Evolutionary conservation across 139 green algal genomes (phyloP), one percentile per base, ranked within the genome.

Genomic region (Volvox reticuliferus): DNA sequence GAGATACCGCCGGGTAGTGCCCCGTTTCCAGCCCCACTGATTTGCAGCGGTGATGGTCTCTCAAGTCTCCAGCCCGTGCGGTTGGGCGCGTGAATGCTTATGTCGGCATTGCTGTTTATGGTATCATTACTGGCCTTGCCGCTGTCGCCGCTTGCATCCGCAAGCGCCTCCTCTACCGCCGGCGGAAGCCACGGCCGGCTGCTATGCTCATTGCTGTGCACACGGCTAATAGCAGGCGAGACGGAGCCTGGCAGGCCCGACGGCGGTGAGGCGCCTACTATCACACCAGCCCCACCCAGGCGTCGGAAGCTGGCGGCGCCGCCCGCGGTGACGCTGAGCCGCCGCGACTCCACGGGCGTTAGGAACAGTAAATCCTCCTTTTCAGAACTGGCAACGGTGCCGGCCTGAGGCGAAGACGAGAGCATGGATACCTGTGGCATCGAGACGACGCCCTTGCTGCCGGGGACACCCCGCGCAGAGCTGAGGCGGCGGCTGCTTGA

Each of bases 21-120:
- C 44, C 44, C 44, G 44, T 55, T 55, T 55, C 44, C 44, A 9
- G 44, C 9, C 44, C 44, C 44, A 55, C 44, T 33, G 21, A 89
- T 22, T 37, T 89, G 85, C 69, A 89, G 32, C 28, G 69, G 85
- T 21, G 85, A n/a, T 0, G 85, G 85, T 37, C 85, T 44, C 85
- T 89, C 85, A 12, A 36, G 69, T 33, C 69, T 67, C 85, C 85
- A 89, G n/a, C 85, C 85, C 0, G 14, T 71, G 17, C 44, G 37
- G 35, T 14, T 33, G 68, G 17, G 28, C 12, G 44, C 69, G 14
- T 82, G 69, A 50, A 90, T 84, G 73, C 55, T 85, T 55, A 90
- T 90, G 55, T 84, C 86, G 16, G 73, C 86, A 30, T 90, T 90
- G 86, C 32, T 67, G 86, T 83, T 83, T 30, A 90, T 82, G 71